Conservation (phyloP, 139 green algal species). For the Chlamydomonas schloesseri region DNA sequence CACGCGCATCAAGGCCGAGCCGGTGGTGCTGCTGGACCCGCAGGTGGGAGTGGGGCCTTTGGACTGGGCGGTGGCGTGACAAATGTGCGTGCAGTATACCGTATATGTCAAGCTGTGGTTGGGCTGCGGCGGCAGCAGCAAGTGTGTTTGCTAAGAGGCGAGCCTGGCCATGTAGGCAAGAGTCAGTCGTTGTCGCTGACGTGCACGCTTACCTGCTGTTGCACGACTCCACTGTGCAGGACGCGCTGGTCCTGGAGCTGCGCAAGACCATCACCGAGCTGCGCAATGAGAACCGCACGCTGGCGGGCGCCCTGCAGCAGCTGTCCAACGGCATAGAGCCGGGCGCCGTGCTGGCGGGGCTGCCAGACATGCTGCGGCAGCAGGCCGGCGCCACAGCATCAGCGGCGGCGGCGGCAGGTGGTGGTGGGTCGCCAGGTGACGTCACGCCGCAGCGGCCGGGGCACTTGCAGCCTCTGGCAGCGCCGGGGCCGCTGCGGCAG, state of each 20-base stretch:
- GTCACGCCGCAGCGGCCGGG: not conserved
- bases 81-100: too few species aligned
- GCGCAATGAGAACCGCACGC: slow-evolving; percentile 62
- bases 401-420: not conserved
- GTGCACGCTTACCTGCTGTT: too few species aligned
- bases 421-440: not conserved
- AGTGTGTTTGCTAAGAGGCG: too few species aligned
- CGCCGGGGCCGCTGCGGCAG: too few species aligned
- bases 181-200: too few species aligned
- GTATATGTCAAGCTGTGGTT: too few species aligned
- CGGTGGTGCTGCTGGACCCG: slow-evolving; percentile 67
- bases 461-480: not conserved
- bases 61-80: too few species aligned
- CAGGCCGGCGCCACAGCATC: not conserved
- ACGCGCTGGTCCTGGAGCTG: slow-evolving; percentile 74
- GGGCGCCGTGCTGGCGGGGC: slow-evolving; percentile 40
- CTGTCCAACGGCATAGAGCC: slow-evolving; percentile 52
- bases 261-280: slow-evolving; percentile 68
- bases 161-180: too few species aligned
- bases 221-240: too few species aligned
- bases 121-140: too few species aligned
- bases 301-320: slow-evolving; percentile 60
- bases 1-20: slow-evolving; percentile 69
- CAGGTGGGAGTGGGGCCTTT: slow-evolving; percentile 29
- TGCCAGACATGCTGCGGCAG: slow-evolving; percentile 58